Evolutionary conservation across 768 basidiomycete genomes (phyloP).

Genomic region (Collybia sordida): DNA sequence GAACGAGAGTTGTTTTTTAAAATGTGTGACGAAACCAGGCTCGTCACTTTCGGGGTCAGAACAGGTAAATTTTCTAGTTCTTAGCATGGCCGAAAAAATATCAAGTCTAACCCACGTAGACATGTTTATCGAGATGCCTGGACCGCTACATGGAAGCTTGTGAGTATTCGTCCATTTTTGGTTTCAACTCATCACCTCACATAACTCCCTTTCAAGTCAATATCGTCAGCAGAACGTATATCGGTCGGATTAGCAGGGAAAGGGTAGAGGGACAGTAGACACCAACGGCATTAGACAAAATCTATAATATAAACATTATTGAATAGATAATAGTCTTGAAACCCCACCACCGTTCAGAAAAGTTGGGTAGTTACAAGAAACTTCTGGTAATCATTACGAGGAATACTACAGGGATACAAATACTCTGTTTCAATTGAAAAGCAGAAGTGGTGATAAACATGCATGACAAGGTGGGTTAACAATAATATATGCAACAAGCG

Average conservation of each 20-base stretch:
- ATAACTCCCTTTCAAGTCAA: slow-evolving; percentile 51
- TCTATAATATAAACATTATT: too few relatives aligned
- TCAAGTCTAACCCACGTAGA: slow-evolving; percentile 37
- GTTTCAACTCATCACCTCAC: background rate
- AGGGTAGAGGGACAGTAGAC: slow-evolving; percentile 29
- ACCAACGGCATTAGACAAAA: too few relatives aligned
- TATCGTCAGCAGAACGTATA: slow-evolving; percentile 72
- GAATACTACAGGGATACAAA: too few relatives aligned
- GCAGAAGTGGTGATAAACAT: too few relatives aligned
- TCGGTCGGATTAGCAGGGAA: slow-evolving; percentile 56
- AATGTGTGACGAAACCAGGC: slow-evolving; percentile 78
- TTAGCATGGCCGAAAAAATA: background rate
- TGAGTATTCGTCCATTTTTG: slow-evolving; percentile 35
- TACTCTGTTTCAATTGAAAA: too few relatives aligned
- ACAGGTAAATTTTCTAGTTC: slow-evolving; percentile 44
- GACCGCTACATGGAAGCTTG: slow-evolving; percentile 87
- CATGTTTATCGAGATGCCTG: slow-evolving; percentile 72
- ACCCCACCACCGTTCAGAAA: too few relatives aligned
- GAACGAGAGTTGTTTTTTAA: slow-evolving; percentile 74
- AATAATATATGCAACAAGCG: too few relatives aligned
- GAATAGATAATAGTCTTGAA: too few relatives aligned
- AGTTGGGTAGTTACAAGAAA: slow-evolving; percentile 5
- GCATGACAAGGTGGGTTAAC: too few relatives aligned
- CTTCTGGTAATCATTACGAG: slow-evolving; percentile 1
- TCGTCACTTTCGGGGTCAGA: slow-evolving; percentile 67